phyloP scores from a whole-genome alignment of 306 rosid species.

The Quercus suber region DNA sequence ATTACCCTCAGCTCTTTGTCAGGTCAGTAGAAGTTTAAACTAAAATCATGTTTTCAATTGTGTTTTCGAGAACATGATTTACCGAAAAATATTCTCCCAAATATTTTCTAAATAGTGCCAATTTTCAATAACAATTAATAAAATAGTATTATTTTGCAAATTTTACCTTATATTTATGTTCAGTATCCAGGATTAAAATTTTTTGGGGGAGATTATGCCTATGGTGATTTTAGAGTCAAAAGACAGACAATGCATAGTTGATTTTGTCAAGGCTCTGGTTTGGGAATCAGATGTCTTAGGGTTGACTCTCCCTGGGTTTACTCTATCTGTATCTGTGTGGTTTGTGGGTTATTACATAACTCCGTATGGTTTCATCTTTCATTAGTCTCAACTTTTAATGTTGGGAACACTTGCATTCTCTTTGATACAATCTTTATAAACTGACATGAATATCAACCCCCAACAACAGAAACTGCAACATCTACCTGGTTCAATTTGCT shows the following conservation, averaged over 20 bases:
- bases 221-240: background rate
- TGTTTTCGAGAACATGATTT: too few species aligned
- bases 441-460: background rate
- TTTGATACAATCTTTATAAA: background rate
- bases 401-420: background rate
- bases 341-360: background rate
- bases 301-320: background rate
- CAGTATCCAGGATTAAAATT: background rate
- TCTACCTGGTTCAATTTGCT: constrained; percentile 9
- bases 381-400: background rate
- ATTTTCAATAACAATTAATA: too few species aligned
- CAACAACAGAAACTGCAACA: background rate
- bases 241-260: background rate
- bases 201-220: background rate
- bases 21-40: too few species aligned
- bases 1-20: too few species aligned
- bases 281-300: background rate
- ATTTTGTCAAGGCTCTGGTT: background rate
- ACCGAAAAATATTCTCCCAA: too few species aligned
- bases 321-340: background rate
- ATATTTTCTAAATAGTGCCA: too few species aligned
- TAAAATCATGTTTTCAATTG: too few species aligned
- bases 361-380: background rate
- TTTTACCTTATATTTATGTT: background rate
- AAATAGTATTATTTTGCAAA: too few species aligned